These are phyloP conservation scores for Diospyros lotus DNA, from an alignment of 148 eudicot genomes.

Conservation along the genomic window DNA sequence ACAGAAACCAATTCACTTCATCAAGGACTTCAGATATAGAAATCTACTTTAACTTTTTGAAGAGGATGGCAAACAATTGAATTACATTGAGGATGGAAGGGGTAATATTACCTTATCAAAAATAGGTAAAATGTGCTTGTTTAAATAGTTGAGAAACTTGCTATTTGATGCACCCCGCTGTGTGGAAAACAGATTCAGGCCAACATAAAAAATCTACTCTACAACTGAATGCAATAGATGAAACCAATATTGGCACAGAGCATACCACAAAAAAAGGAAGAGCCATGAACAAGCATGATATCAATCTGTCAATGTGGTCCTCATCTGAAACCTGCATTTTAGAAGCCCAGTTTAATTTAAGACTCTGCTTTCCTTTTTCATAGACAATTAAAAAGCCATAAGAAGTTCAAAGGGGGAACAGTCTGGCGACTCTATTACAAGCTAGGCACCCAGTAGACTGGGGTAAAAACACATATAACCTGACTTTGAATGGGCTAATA, in stretches of 20 bases:
- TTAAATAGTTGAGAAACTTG: too few relatives aligned
- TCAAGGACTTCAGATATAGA: too few relatives aligned
- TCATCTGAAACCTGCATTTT: conserved; percentile 52
- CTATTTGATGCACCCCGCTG: conserved; percentile 78
- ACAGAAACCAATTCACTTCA: too few relatives aligned
- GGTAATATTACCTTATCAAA: conserved; percentile 35
- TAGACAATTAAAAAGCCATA: not conserved
- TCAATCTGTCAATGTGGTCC: conserved; percentile 18
- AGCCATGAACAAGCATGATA: conserved; percentile 65
- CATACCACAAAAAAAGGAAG: conserved; percentile 64
- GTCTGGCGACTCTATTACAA: not conserved
- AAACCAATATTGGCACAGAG: not conserved
- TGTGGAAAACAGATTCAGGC: conserved; percentile 1
- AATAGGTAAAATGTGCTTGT: too few relatives aligned
- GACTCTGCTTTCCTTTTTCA: too few relatives aligned
- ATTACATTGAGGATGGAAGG: not conserved
- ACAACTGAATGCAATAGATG: not conserved
- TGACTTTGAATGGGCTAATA: not conserved
- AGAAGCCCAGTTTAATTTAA: not conserved
- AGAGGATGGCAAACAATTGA: too few relatives aligned
- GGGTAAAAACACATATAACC: not conserved
- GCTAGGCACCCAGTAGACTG: not conserved
- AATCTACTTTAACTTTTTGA: too few relatives aligned
- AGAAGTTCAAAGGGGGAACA: not conserved
- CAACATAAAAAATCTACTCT: not conserved